Evolutionary conservation across 1,284 basidiomycete species (phyloP), one percentile per base, ranked within the genome.

Genomic region (Butyriboletus appendiculatus): DNA sequence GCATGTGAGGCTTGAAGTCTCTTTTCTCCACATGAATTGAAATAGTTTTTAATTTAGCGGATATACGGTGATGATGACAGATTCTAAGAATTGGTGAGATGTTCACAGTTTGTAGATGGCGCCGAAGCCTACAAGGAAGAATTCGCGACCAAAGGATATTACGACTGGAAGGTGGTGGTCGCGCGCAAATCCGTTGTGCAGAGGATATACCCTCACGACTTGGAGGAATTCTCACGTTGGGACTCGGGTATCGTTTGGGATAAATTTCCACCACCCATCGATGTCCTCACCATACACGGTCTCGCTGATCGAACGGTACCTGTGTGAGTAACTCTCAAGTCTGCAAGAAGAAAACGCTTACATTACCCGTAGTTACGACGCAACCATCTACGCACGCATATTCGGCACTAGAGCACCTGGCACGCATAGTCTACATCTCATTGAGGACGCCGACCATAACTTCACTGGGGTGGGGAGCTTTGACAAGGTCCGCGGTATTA

Each of bases 391-490:
- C 54, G 80, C 85, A 1, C 76, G 78, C 16, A 80, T 80, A 2
- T 75, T 89, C 37, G 77, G 82, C n/a, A 61, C 70, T 28, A 75
- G 86, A 52, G 61, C 62, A 15, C 80, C 83, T 15, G 89, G 88
- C 40, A 88, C 86, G 5, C 87, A 90, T 63, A 84, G 75, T 28
- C 72, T 91, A 26, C 78, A 84, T 63, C 71, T 85, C 28, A 72
- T 88, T 32, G 89, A 90, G 65, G 79, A 79, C 44, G 86, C 83
- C 14, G 87, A 89, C 69, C 88, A 91, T 64, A 91, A 90, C 68
- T 86, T 86, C 62, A 83, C 80, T 33, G 81, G 81, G 24, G 80
- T 81, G 55, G 46, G 75, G 62, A 22, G 18, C 5, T 45, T 46
- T 42, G n/a, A n/a, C 26, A 20, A 24, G 32, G 22, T 18, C 41